Conservation (phyloP, 129 eudicot genomes). For the Flaveria ramosissima region DNA sequence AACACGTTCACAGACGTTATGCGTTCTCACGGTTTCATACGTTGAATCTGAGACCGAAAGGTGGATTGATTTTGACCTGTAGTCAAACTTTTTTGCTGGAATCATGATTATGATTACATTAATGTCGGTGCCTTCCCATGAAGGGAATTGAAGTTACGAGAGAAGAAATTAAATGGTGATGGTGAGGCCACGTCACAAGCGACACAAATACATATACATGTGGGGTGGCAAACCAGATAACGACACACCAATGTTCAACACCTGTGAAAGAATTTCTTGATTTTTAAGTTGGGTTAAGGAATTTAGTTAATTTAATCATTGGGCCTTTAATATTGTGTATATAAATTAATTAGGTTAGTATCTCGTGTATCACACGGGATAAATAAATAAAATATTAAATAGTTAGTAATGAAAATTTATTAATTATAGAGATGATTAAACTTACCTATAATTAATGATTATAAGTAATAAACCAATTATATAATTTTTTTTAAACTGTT, state of each 20-base stretch:
- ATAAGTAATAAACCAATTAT: no score
- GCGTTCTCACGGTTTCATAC: background rate
- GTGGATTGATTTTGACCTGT: constrained; percentile 16
- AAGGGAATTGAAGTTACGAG: background rate
- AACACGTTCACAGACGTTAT: background rate
- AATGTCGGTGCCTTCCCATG: constrained; percentile 25
- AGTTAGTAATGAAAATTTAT: no score
- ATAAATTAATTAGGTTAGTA: no score
- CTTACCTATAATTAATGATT: no score
- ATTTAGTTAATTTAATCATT: background rate
- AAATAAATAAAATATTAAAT: no score
- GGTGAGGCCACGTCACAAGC: constrained; percentile 23
- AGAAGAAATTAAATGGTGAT: constrained; percentile 22
- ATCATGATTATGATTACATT: background rate
- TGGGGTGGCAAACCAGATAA: constrained; percentile 49
- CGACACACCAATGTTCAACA: constrained; percentile 37
- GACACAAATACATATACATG: constrained; percentile 26
- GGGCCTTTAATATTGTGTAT: background rate
- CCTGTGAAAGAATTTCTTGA: constrained; percentile 14
- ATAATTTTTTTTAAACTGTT: no score
- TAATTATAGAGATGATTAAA: no score
- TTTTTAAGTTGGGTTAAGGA: background rate
- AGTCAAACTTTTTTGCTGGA: constrained; percentile 29
- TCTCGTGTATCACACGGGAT: no score
- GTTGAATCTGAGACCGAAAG: constrained; percentile 23